These are phyloP conservation scores for Plenodomus biglobosus DNA, from an alignment of 2,329 filamentous ascomycete genomes.

Conservation along the genomic window DNA sequence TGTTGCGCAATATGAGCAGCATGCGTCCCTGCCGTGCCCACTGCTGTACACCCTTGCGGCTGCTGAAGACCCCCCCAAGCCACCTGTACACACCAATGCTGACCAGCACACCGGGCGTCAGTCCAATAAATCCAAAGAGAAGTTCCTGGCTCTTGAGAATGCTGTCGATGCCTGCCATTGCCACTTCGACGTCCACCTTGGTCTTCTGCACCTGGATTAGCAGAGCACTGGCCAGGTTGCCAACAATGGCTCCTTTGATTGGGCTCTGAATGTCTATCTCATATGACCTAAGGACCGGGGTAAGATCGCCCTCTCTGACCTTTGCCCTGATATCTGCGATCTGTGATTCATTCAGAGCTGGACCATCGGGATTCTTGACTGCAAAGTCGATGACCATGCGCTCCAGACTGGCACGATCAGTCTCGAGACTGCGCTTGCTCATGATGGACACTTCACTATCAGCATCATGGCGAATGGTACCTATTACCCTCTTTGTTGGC, in stretches of 20 bases:
- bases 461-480: conserved; percentile 90
- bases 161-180: conserved; percentile 92
- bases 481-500: conserved; percentile 77
- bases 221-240: conserved; percentile 85
- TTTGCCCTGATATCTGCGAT: conserved; percentile 74
- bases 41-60: conserved; percentile 66
- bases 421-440: conserved; percentile 87
- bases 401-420: conserved; percentile 88
- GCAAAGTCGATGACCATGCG: conserved; percentile 99
- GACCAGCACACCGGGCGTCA: conserved; percentile 91
- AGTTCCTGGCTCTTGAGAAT: conserved; percentile 94
- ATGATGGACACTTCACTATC: conserved; percentile 94
- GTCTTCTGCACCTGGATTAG: conserved; percentile 98
- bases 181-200: conserved; percentile 95
- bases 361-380: conserved; percentile 71
- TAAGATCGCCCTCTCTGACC: conserved; percentile 89
- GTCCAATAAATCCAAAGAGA: conserved; percentile 91
- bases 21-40: conserved; percentile 69
- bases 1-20: conserved; percentile 79
- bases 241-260: conserved; percentile 77
- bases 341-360: conserved; percentile 65
- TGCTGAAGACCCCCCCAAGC: conserved; percentile 68
- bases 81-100: conserved; percentile 74
- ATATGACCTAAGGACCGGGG: conserved; percentile 85
- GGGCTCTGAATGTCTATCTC: conserved; percentile 84